Percentiles rank a stretch among this genome's conserved stretches.
Conservation (phyloP, 1,139 yeast genomes). For the Zygosaccharomyces pseudobailii region DNA sequence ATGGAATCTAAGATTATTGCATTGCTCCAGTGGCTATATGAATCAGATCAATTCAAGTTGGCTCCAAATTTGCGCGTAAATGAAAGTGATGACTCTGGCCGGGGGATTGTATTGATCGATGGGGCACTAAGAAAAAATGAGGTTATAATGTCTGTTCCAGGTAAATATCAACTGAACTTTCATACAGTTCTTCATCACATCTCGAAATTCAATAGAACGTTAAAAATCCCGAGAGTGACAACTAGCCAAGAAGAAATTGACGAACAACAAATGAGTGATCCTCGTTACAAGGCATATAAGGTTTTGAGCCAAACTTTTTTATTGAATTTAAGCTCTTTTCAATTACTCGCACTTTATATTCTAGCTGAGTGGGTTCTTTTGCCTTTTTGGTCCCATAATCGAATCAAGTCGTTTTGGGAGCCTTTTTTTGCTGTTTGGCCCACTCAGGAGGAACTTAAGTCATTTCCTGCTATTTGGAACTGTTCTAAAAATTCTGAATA, state of each 20-base stretch:
- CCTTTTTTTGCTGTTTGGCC: conserved; percentile 64
- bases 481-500: conserved; percentile 7
- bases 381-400: conserved; percentile 32
- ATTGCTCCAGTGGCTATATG: conserved; percentile 24
- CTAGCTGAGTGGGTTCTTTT: conserved; percentile 40
- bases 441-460: conserved; percentile 41
- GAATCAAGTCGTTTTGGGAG: conserved; percentile 49
- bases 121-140: conserved; percentile 39
- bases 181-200: conserved; percentile 48
- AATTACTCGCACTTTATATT: conserved; percentile 45
- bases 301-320: conserved; percentile 21
- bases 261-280: conserved; percentile 22
- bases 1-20: conserved; percentile 17
- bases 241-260: conserved; percentile 14
- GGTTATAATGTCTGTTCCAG: conserved; percentile 52
- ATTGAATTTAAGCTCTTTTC: conserved; percentile 34
- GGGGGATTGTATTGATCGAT: conserved; percentile 51
- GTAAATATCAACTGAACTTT: conserved; percentile 54
- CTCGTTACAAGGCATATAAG: conserved; percentile 30
- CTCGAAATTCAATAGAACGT: conserved; percentile 32
- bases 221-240: conserved; percentile 24
- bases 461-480: conserved; percentile 52
- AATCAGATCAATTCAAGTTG: conserved; percentile 18
- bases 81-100: conserved; percentile 47
- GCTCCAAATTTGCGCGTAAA: conserved; percentile 26